These are phyloP conservation scores for Nitzschia sp. DNA, from an alignment of 108 stramenopile genomes.

Conservation along the genomic window DNA sequence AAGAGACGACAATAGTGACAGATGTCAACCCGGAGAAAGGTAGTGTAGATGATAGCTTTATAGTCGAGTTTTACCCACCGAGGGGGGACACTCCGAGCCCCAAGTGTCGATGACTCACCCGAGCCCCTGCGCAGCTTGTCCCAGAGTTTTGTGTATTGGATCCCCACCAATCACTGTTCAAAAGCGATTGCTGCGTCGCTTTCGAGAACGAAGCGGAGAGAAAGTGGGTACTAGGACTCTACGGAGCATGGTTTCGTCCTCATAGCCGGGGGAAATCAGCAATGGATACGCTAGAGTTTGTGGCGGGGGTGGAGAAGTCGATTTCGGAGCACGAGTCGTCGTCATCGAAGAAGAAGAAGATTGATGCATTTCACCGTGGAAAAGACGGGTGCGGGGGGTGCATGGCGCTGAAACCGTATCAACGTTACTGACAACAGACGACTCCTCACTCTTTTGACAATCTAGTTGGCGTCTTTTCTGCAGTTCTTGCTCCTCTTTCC, in stretches of 20 bases:
- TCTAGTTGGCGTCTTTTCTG: not conserved
- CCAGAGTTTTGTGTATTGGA: not conserved
- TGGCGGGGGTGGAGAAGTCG: not conserved
- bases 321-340: not conserved
- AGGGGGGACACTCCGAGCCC: not conserved
- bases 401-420: not conserved
- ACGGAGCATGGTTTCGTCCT: not conserved
- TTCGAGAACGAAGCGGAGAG: constrained; percentile 31
- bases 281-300: not conserved
- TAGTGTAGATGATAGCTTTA: not conserved
- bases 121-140: not conserved
- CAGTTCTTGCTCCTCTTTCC: constrained; percentile 12
- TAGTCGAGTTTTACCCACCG: not conserved
- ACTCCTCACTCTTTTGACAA: constrained; percentile 7
- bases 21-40: too few relatives aligned
- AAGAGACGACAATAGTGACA: too few relatives aligned
- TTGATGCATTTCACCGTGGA: too few relatives aligned
- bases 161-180: not conserved
- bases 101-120: not conserved
- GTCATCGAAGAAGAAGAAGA: too few relatives aligned
- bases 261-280: not conserved
- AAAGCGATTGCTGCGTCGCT: constrained; percentile 12
- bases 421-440: constrained; percentile 1
- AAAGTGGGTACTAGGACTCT: constrained; percentile 13
- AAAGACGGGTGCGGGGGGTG: too few relatives aligned